Conservation (phyloP, 2,329 filamentous ascomycete genomes). For the Claviceps pazoutovae region DNA sequence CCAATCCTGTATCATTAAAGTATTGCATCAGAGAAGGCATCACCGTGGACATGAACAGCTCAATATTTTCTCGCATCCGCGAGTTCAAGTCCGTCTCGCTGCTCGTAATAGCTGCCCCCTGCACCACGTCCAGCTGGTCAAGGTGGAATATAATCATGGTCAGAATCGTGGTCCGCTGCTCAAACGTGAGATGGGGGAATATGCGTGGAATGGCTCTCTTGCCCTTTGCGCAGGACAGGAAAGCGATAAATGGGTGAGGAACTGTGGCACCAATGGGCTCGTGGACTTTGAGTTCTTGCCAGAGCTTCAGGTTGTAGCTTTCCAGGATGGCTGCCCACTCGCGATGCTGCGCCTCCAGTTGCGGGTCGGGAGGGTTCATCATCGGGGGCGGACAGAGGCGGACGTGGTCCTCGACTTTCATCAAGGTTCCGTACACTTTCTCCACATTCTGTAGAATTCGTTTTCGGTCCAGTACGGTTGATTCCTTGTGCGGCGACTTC, state of each 20-base stretch:
- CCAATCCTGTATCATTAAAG: conserved; percentile 78
- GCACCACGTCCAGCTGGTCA: conserved; percentile 81
- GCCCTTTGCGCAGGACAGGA: conserved; percentile 87
- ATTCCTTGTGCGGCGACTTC: conserved; percentile 17
- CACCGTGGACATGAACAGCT: conserved; percentile 75
- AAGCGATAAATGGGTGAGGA: conserved; percentile 87
- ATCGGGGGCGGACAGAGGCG: conserved; percentile 56
- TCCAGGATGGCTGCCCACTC: conserved; percentile 53
- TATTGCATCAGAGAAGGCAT: conserved; percentile 84
- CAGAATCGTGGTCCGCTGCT: conserved; percentile 86
- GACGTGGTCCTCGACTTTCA: conserved; percentile 90
- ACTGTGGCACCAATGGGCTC: conserved; percentile 71
- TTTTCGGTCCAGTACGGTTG: conserved; percentile 60
- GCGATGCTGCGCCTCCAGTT: conserved; percentile 58
- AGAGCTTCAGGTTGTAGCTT: conserved; percentile 65
- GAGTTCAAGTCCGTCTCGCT: conserved; percentile 61
- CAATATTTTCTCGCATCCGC: conserved; percentile 76
- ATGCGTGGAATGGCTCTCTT: conserved; percentile 92
- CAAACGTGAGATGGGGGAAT: conserved; percentile 82
- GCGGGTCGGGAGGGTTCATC: conserved; percentile 43
- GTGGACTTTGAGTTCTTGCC: conserved; percentile 80
- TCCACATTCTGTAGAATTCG: conserved; percentile 77
- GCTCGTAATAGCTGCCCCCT: conserved; percentile 58
- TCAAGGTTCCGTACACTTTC: conserved; percentile 71
- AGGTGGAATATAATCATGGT: conserved; percentile 94